These are phyloP conservation scores for Leccinellum luteum DNA, from an alignment of 768 basidiomycete species.

Conservation along the genomic window DNA sequence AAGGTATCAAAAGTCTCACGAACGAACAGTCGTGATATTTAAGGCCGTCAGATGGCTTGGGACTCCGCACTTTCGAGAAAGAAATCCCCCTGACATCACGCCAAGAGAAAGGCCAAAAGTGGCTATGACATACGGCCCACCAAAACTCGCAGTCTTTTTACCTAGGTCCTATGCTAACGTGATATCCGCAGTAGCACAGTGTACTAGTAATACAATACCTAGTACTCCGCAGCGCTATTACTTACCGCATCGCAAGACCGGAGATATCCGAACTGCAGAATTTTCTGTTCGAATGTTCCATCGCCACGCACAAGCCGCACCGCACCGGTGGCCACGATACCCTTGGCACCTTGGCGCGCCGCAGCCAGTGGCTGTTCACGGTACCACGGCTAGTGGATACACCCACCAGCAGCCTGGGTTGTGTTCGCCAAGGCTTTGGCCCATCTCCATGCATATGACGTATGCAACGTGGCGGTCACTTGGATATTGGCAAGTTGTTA, in stretches of 20 bases:
- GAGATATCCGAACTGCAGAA: constrained; percentile 14
- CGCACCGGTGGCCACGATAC: background rate
- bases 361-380: background rate
- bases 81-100: background rate
- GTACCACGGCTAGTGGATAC: no score
- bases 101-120: constrained; percentile 5
- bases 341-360: background rate
- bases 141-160: background rate
- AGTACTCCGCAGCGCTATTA: background rate
- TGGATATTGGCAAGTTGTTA: background rate
- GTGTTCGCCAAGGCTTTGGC: no score
- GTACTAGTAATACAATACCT: background rate
- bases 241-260: background rate
- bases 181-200: background rate
- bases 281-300: constrained; percentile 29
- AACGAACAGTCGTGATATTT: constrained; percentile 5
- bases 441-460: background rate
- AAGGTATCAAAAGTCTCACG: background rate
- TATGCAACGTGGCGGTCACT: background rate
- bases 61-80: background rate
- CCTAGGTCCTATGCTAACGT: background rate
- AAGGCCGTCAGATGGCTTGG: background rate
- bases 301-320: constrained; percentile 12
- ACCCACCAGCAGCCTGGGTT: no score
- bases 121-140: constrained; percentile 4